Base-by-base conservation (phyloP, 805 yeast species). In the Candida hungchunana region DNA sequence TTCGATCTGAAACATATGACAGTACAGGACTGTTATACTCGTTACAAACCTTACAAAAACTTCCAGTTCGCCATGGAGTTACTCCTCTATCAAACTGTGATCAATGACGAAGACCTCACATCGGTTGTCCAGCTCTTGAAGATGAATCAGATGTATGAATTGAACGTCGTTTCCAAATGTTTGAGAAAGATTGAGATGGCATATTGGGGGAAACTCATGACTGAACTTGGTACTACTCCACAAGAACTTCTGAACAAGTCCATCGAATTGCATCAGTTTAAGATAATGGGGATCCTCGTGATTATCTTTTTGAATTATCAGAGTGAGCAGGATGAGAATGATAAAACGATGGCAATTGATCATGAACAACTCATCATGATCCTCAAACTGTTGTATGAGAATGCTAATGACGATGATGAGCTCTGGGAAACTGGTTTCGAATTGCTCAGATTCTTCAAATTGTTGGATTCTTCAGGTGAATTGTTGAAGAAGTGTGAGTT, bases 161-260 rank as follows among this genome's bases (percentile, higher is more conserved):
- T 56, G 10, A 48, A 51, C 12, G 63, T 72, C 18, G 64, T 64
- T 35, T 69, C 73, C 14, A 70, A 69, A 39, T 71, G 76, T 48
- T 58, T 73, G 36, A 50, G 79, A 31, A 73, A 73, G 41, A 71
- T 73, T n/a, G 79, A 73, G 46, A 60, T 63, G 19, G 58, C 53
- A 18, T 63, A 66, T 43, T 73, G 79, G 78, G 43, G 54, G 12
- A 50, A 50, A n/a, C 61, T 73, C 31, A 66, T 73, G 38, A 44
- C 54, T 2, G 48, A 55, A 3, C 43, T 73, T 22, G 46, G 60
- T 6, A 54, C 60, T 11, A 63, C 71, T 0, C 75, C 77, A 4
- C 59, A 62, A 14, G 59, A 57, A 9, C 59, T 71, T 32, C 63
- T 73, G 61, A 56, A 62, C 30, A 54, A 60, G 29, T 51, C 71